Base-by-base conservation (phyloP, 495 filamentous ascomycete species). In the Daldinia caldariorum region DNA sequence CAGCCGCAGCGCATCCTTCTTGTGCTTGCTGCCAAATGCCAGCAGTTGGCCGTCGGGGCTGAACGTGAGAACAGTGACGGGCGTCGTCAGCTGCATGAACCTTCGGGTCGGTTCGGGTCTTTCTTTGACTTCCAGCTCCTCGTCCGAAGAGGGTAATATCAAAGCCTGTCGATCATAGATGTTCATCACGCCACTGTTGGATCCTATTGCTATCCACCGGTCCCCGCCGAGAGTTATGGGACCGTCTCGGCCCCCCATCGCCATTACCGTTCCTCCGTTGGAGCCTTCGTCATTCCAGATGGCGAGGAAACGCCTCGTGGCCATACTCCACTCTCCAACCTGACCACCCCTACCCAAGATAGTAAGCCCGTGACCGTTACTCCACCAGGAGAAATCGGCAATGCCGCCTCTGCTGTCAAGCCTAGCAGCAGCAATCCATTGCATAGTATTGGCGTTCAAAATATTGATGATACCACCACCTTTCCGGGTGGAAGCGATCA, bases 241-340 rank as follows among this genome's bases (percentile, higher is more conserved):
- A 8, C 79, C 79, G 58, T 79, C 79, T 13, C 78, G 78, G 6
- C 92, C 93, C 41, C 94, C 94, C 12, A 97, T 82, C 37, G 89
- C 86, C 59, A 98, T 81, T 3, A 92, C 89, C 0, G 93, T 96
- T 7, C 89, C 94, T 37, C 92, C 92, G 32, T 97, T 89, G 3
- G 90, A 92, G 29, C 95, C 95, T 70, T 97, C 93, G 74, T 99
- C 95, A 13, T 87, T 82, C 95, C 96, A 99, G 26, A 92, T 84
- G 6, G 89, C 91, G 2, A 96, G 75, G 20, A 94, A 89, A 6
- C 87, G 83, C 41, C 83, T 85, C 31, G 87, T 76, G 18, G 76
- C 79, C 47, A 94, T 81, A 77, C 89, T 89, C 87, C 90, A 98
- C 80, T 99, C 95, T n/a, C 91, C 90, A n/a, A 97, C 86, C 75